Base-by-base conservation (phyloP, 2,329 filamentous ascomycete genomes). In the Cladophialophora yegresii region DNA sequence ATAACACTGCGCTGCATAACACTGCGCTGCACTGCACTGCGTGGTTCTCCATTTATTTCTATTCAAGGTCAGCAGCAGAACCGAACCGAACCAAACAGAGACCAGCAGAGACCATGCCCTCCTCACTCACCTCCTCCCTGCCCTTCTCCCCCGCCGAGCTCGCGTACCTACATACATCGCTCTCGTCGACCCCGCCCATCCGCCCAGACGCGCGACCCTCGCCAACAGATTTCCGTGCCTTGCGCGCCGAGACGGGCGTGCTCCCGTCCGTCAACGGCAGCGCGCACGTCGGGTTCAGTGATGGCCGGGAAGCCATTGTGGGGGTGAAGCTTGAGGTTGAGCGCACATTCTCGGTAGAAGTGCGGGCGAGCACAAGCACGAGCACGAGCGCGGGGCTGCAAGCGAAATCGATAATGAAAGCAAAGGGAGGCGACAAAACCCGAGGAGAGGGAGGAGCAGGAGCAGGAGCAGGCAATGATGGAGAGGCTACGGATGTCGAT, bases 241-340 rank as follows among this genome's bases (percentile, higher is more conserved):
- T 99, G 63, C 87, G 89, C 20, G 95, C 95, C 65, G 95, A 99
- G 80, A 92, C 90, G 61, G 90, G 91, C 63, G 91, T 98, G 62
- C 84, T 99, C 0, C 93, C 95, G 0, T 88, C 89, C 54, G 89
- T 93, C 16, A 96, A 98, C 74, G 95, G 95, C 66, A 96, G 91
- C 77, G 93, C 95, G 65, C 87, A 96, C 36, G 89, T 99, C 54
- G 96, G 93, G 70, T 96, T 98, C 75, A 88, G 92, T 3, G 95
- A 99, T 76, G 95, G 95, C 57, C 96, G 92, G 1, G 95, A 99
- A 78, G 95, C 95, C 6, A 89, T 99, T 66, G 95, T 97, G 5
- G 95, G 95, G 53, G 89, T 97, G 66, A 99, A 98, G 79, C 92
- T 91, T 0, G 93, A 98, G 79, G 91, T 98, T 3, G 92, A 96